phyloP scores from a whole-genome alignment of 352 stramenopile genomes.

The Globisporangium splendens region DNA sequence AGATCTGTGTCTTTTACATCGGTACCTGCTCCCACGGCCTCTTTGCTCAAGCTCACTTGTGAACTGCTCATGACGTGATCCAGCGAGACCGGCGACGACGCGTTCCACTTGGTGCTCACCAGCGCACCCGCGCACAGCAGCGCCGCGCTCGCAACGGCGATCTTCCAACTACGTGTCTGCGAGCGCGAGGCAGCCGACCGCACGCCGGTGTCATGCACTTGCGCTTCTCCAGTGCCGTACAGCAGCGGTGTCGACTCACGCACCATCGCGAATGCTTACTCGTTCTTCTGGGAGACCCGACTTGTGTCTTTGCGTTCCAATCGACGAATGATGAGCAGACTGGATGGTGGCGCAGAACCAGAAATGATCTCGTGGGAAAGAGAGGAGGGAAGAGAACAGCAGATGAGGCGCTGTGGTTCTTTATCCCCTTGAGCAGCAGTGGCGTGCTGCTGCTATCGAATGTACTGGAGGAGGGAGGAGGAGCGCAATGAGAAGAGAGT shows the following conservation, averaged over 20 bases:
- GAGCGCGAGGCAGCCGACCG: not conserved
- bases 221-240: constrained; percentile 11
- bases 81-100: not conserved
- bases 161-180: constrained; percentile 1
- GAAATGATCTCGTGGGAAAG: no score
- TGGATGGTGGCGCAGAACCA: no score
- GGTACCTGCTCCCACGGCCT: not conserved
- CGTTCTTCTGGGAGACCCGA: no score
- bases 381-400: no score
- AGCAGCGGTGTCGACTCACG: constrained; percentile 17
- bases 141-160: constrained; percentile 13
- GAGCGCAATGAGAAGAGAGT: no score
- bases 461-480: no score
- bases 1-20: not conserved
- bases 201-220: constrained; percentile 4
- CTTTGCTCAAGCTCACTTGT: not conserved
- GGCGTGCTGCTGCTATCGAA: no score
- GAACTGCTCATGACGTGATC: not conserved
- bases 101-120: constrained; percentile 14
- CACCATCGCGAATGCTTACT: no score
- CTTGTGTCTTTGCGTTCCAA: no score
- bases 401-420: no score
- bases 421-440: no score
- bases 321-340: no score
- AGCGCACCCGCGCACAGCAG: constrained; percentile 24